Conservation (phyloP, 371 early-diverging fungal species). For the Mucor plumbeus region DNA sequence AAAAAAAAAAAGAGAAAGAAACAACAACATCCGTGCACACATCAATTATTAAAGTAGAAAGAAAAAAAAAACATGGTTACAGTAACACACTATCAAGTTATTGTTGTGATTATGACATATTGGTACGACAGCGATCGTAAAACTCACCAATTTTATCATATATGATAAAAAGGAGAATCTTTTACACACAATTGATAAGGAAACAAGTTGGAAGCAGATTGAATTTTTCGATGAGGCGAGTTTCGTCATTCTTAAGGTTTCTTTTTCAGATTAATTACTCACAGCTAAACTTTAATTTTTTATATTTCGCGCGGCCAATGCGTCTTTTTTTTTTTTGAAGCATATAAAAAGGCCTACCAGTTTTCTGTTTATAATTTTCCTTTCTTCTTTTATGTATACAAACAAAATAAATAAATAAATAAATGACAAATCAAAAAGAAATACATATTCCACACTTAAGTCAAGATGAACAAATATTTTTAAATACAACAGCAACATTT, state of each 20-base stretch:
- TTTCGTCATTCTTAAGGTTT: slow-evolving; percentile 14
- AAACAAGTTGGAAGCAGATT: not conserved
- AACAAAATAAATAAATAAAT: not conserved
- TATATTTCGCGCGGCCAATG: not conserved
- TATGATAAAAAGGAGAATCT: slow-evolving; percentile 2
- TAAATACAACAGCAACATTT: slow-evolving; percentile 28
- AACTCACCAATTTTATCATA: not conserved
- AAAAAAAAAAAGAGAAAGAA: too few relatives aligned
- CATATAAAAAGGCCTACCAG: slow-evolving; percentile 2
- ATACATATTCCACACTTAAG: slow-evolving; percentile 29
- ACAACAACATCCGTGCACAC: not conserved
- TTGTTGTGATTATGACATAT: not conserved
- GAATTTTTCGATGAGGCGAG: not conserved
- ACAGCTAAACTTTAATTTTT: slow-evolving; percentile 4
- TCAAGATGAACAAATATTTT: slow-evolving; percentile 27
- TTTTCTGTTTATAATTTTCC: not conserved
- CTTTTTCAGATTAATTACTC: not conserved
- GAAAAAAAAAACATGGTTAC: not conserved
- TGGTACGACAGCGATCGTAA: not conserved
- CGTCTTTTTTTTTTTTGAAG: not conserved
- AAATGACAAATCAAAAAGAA: slow-evolving; percentile 13
- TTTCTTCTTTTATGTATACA: not conserved
- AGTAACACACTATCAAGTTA: not conserved
- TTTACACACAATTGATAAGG: not conserved
- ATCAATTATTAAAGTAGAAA: slow-evolving; percentile 4